phyloP scores from a whole-genome alignment of 2,329 filamentous ascomycete genomes.

The Aspergillus neotritici region DNA sequence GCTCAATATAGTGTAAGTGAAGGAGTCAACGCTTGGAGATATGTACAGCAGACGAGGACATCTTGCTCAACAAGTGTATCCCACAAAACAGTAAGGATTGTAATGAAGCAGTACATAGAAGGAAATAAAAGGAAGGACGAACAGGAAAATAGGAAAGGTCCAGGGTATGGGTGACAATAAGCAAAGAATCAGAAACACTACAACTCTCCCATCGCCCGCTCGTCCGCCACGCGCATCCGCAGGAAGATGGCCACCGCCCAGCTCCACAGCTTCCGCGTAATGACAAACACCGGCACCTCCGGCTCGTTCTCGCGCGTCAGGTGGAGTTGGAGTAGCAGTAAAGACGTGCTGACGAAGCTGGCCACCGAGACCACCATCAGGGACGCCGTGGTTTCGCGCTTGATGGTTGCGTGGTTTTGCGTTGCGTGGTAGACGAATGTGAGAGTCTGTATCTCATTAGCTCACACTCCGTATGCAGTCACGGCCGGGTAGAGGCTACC shows the following conservation, averaged over 20 bases:
- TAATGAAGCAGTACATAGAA: too few relatives aligned
- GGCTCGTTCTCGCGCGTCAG: constrained; percentile 57
- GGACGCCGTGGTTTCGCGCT: constrained; percentile 72
- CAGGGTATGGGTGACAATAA: too few relatives aligned
- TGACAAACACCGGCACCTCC: constrained; percentile 52
- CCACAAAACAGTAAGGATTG: too few relatives aligned
- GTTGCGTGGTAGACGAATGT: constrained; percentile 71
- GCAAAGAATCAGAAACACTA: constrained; percentile 1
- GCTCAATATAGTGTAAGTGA: too few relatives aligned
- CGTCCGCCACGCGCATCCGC: constrained; percentile 31
- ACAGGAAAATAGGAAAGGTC: too few relatives aligned
- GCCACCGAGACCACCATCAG: constrained; percentile 70
- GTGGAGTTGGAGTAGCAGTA: constrained; percentile 62
- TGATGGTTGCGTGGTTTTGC: constrained; percentile 72
- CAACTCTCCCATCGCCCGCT: constrained; percentile 20
- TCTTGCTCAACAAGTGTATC: too few relatives aligned
- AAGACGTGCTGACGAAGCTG: constrained; percentile 69
- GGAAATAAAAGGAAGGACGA: too few relatives aligned
- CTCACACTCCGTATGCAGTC: not conserved
- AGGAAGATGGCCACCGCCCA: constrained; percentile 31
- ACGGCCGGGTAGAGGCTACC: constrained; percentile 39
- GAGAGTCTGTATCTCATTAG: constrained; percentile 50
- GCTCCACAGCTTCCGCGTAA: constrained; percentile 41
- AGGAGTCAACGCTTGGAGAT: too few relatives aligned
- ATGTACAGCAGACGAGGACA: too few relatives aligned